Evolutionary conservation across 352 stramenopile genomes (phyloP).

Genomic region (Blastocystis sp.): DNA sequence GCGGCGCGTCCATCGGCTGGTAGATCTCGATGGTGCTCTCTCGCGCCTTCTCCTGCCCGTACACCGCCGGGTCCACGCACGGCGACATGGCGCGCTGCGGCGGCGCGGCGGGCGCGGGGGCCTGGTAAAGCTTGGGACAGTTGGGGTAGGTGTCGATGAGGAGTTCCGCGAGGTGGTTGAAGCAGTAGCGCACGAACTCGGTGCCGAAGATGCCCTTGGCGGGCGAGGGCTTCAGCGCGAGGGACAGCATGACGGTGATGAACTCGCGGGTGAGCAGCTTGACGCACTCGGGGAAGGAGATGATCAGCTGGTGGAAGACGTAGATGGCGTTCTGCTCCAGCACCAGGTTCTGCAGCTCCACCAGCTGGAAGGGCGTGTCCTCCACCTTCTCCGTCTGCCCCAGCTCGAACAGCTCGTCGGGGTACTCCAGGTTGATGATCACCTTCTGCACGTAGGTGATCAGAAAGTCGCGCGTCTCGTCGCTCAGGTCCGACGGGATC

Average conservation of each 20-base stretch:
- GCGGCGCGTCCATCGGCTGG: neutral
- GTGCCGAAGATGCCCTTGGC: slow-evolving; percentile 67
- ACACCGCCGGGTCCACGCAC: neutral
- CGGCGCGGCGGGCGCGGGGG: neutral
- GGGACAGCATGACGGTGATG: slow-evolving; percentile 47
- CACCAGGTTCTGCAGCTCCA: slow-evolving; percentile 68
- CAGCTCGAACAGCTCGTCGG: slow-evolving; percentile 65
- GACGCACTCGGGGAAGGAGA: slow-evolving; percentile 58
- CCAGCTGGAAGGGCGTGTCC: slow-evolving; percentile 44
- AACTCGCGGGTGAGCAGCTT: slow-evolving; percentile 54
- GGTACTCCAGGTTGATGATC: slow-evolving; percentile 70
- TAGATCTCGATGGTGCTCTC: slow-evolving; percentile 30
- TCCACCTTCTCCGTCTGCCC: neutral
- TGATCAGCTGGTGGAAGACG: slow-evolving; percentile 67
- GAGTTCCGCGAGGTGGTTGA: slow-evolving; percentile 67
- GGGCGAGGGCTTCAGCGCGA: slow-evolving; percentile 61
- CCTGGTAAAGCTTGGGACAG: slow-evolving; percentile 43
- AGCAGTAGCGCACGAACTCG: slow-evolving; percentile 68
- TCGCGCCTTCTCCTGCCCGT: neutral
- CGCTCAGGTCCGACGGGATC: slow-evolving; percentile 23
- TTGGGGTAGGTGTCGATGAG: slow-evolving; percentile 66
- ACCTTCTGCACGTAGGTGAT: slow-evolving; percentile 65
- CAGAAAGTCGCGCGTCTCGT: slow-evolving; percentile 57
- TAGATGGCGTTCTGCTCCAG: slow-evolving; percentile 69
- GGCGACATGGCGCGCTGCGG: neutral